Base-by-base conservation (phyloP, 2,329 filamentous ascomycete genomes). In the Microascus cirrosus region DNA sequence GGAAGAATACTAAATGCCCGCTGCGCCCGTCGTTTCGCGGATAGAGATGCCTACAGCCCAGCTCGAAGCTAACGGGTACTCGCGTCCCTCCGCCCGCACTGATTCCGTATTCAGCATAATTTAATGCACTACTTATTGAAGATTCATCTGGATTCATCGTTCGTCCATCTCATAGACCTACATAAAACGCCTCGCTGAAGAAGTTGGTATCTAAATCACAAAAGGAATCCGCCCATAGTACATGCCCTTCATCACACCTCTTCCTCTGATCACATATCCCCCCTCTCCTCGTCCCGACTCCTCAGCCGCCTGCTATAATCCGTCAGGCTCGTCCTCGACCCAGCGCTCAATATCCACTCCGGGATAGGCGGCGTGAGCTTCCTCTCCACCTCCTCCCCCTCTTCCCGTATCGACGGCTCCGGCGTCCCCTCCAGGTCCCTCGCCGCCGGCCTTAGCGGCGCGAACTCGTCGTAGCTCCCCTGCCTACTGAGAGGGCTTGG, bases 351-450 rank as follows among this genome's bases (percentile, higher is more conserved):
- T 39, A 84, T 77, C 76, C 81, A 85, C 7, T 83, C 80, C 0
- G 82, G 82, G 48, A 85, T 82, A 1, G 81, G 81, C 12, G 82
- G 80, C 11, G 80, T 83, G 71, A 84, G 74, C 45, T 74, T 74
- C 53, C 76, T 70, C 63, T 78, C 77, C 8, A 59, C 55, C 42
- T 66, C 66, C 2, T 62, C 63, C 28, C 66, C 63, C 2, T 63
- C 63, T 39, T 66, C 54, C 45, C 34, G 54, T 35, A 53, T 58
- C 39, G 52, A 59, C 55, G 8, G 53, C 55, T 24, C 48, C 22
- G 42, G 51, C 36, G 55, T 54, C 32, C 45, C 6, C 42, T 22
- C 36, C 36, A 25, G 12, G 34, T 57, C 35, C 25, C 55, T 55
- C 18, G 22, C 32, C 53, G 48, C 53, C 45, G 24, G 63, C 59